phyloP scores from a whole-genome alignment of 176 grass and related monocot species.

The Paspalum notatum region DNA sequence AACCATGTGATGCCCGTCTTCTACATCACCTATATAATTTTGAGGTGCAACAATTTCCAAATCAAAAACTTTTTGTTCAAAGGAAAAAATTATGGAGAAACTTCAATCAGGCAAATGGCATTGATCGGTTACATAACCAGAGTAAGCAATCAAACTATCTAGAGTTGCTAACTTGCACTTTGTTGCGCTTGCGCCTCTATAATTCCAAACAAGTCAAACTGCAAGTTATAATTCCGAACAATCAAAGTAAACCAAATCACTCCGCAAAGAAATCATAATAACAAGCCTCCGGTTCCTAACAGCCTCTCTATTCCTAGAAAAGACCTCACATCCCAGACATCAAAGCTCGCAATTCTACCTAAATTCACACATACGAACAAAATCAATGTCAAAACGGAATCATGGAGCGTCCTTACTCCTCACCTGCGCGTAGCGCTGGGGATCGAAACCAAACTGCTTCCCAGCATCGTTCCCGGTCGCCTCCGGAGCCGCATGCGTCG shows the following conservation, averaged over 20 bases:
- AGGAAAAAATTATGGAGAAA: not conserved
- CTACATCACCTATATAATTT: not conserved
- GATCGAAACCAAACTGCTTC: slow-evolving; percentile 58
- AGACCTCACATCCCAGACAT: too few relatives aligned
- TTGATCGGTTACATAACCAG: not conserved
- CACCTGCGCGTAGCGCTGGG: slow-evolving; percentile 57
- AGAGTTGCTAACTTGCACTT: not conserved
- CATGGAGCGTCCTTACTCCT: slow-evolving; percentile 30
- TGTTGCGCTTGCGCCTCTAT: not conserved
- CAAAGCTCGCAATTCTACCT: slow-evolving; percentile 2
- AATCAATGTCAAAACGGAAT: not conserved
- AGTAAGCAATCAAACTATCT: slow-evolving; percentile 4
- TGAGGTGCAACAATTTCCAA: not conserved
- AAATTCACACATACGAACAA: not conserved
- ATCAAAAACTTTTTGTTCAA: not conserved
- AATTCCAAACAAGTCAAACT: not conserved
- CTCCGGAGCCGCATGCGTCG: not conserved
- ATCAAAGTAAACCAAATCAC: not conserved
- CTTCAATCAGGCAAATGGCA: not conserved
- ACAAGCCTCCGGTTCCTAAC: not conserved
- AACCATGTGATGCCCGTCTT: not conserved
- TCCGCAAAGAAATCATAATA: not conserved
- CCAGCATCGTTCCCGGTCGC: slow-evolving; percentile 12
- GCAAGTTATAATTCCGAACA: not conserved
- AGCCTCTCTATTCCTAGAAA: too few relatives aligned